Evolutionary conservation across 345 rosid species (phyloP), one percentile per base, ranked within the genome.

Genomic region (Eucalyptus coolabah): DNA sequence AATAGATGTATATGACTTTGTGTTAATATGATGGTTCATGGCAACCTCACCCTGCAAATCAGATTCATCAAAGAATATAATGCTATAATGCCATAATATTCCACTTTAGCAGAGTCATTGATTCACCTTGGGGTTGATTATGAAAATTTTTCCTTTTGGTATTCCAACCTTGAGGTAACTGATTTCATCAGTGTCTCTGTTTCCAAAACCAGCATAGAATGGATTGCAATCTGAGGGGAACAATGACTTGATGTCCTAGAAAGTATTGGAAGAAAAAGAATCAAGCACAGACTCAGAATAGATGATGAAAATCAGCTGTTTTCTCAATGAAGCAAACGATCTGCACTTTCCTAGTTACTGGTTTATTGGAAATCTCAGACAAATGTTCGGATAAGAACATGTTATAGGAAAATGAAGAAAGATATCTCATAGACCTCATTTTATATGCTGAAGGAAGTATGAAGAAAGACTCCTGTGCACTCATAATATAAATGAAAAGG

Each of bases 131-230:
- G 99, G 99, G 93, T 98, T 98, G 86, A 98, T 98, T 87, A 91
- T 98, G 93, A 98, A 97, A 89, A 98, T 96, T 90, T 98, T 98
- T 85, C 99, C 99, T 59, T 90, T 96, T 2, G 99, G 99, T 88
- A 98, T 96, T 86, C 99, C 99, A 47, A 98, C 97, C 91, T 96
- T 96, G 72, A 96, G 97, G 93, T 98, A 98, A 95, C 99, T 98
- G 89, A 97, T 91, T 93, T 98, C 98, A 89, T 98, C 99, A 4
- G 99, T 98, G 93, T 98, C 96, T 94, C 99, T 93, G 89, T 98
- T 98, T 88, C 99, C 99, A 91, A 98, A 98, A 88, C 99, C 99
- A 91, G 99, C 99, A 90, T 97, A 97, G 94, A 97, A 98, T 4
- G 99, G 99, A 89, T 94, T 96, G 97, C 94, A 94, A 86, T 98